phyloP scores from a whole-genome alignment of 805 yeast species.

The Debaryomyces tyrocola region DNA sequence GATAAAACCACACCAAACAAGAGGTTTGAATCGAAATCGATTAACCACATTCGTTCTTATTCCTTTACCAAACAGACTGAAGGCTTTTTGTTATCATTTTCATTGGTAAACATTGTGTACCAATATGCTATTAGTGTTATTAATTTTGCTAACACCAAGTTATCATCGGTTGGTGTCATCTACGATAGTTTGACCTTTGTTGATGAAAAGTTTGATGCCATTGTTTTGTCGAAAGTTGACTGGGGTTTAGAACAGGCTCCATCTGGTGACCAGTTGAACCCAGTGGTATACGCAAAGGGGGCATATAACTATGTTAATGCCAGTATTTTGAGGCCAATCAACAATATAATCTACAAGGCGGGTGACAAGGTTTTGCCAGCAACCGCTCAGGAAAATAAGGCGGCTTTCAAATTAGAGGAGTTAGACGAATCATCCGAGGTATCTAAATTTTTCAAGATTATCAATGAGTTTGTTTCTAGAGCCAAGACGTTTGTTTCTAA shows the following conservation, averaged over 20 bases:
- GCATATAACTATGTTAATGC: conserved; percentile 7
- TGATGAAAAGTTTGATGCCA: conserved; percentile 23
- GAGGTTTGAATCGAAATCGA: conserved; percentile 31
- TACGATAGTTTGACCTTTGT: conserved; percentile 15
- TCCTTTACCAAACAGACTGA: conserved; percentile 22
- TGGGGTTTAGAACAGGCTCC: conserved; percentile 11
- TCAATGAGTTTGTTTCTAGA: conserved; percentile 17
- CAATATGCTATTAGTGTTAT: conserved; percentile 20
- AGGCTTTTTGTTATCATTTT: conserved; percentile 24
- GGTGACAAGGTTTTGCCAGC: conserved; percentile 26
- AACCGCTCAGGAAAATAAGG: conserved; percentile 24
- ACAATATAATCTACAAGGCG: conserved; percentile 14
- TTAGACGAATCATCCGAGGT: conserved; percentile 14
- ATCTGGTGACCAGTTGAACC: conserved; percentile 9
- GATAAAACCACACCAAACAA: conserved; percentile 10
- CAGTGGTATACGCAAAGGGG: conserved; percentile 8
- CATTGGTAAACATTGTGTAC: conserved; percentile 22
- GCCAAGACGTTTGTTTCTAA: conserved; percentile 23
- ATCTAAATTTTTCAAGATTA: conserved; percentile 18
- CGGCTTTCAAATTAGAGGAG: conserved; percentile 22
- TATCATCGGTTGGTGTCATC: conserved; percentile 19
- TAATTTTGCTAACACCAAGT: conserved; percentile 19
- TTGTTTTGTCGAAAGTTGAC: conserved; percentile 25
- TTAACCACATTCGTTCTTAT: conserved; percentile 34
- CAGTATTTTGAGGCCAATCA: conserved; percentile 10